Evolutionary conservation across 495 filamentous ascomycete genomes (phyloP).

Genomic region (Neurospora sp.): DNA sequence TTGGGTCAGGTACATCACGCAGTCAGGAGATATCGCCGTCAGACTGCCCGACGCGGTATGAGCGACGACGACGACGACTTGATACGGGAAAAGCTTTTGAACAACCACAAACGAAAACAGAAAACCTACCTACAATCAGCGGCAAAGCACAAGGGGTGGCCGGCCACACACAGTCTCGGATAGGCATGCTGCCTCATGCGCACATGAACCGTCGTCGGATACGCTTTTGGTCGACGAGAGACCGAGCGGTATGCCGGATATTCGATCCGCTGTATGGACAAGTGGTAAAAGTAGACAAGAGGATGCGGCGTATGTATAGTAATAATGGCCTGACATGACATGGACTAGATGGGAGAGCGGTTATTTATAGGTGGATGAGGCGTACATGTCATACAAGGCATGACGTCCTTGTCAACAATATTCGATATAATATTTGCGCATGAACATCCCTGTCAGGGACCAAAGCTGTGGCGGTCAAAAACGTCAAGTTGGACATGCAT

Average conservation of each 20-base stretch:
- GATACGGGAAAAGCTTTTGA: neutral
- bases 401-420: neutral
- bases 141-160: neutral
- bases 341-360: neutral
- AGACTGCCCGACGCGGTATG: slow-evolving; percentile 78
- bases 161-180: neutral
- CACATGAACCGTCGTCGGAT: neutral
- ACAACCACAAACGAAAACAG: neutral
- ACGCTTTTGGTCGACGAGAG: neutral
- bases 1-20: slow-evolving; percentile 98
- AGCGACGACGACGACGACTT: slow-evolving; percentile 9
- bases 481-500: neutral
- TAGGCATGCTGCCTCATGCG: neutral
- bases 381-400: neutral
- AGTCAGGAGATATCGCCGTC: slow-evolving; percentile 91
- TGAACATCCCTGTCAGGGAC: neutral
- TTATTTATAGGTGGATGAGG: neutral
- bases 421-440: neutral
- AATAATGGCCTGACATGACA: neutral
- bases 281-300: neutral
- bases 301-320: neutral
- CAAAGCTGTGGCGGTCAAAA: neutral
- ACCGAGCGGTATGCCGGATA: neutral
- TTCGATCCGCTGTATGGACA: neutral
- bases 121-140: neutral